phyloP scores from a whole-genome alignment of 2,329 filamentous ascomycete genomes.

The Exophiala viscosa region DNA sequence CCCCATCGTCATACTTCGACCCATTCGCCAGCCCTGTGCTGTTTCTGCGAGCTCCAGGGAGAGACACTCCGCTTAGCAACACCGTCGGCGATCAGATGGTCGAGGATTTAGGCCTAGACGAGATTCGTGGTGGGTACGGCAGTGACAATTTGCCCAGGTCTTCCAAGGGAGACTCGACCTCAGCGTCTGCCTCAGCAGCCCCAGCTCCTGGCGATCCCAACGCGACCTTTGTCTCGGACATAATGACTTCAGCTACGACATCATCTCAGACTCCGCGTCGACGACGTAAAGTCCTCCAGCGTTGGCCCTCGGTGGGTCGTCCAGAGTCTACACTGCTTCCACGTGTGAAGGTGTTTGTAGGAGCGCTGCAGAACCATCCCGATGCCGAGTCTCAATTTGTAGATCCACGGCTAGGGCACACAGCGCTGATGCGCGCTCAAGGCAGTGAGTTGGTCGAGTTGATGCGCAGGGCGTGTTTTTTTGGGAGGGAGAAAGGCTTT shows the following conservation, averaged over 20 bases:
- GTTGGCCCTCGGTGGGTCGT: conserved; percentile 22
- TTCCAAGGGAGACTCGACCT: conserved; percentile 10
- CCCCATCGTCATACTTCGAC: conserved; percentile 39
- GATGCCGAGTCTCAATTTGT: neutral
- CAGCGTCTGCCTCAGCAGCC: neutral
- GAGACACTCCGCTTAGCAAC: conserved; percentile 32
- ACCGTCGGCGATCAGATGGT: conserved; percentile 11
- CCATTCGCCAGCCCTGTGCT: conserved; percentile 42
- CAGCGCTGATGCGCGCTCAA: conserved; percentile 36
- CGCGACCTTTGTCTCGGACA: neutral
- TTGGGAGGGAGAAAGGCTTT: conserved; percentile 39
- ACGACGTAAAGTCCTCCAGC: conserved; percentile 25
- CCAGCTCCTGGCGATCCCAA: neutral
- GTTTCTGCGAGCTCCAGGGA: conserved; percentile 41
- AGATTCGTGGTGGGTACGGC: conserved; percentile 2
- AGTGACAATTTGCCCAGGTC: conserved; percentile 4
- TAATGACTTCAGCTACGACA: neutral
- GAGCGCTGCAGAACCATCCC: neutral
- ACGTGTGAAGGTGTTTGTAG: conserved; percentile 20
- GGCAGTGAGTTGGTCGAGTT: conserved; percentile 40
- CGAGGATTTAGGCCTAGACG: conserved; percentile 14
- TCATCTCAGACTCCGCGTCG: conserved; percentile 2
- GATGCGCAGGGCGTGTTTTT: conserved; percentile 44
- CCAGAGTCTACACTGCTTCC: conserved; percentile 25
- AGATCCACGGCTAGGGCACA: conserved; percentile 3